A percentile compares a stretch with the other conserved stretches of the same genome.
These are phyloP conservation scores for Lachancea waltii DNA, from an alignment of 805 yeast genomes.

Conservation along the genomic window DNA sequence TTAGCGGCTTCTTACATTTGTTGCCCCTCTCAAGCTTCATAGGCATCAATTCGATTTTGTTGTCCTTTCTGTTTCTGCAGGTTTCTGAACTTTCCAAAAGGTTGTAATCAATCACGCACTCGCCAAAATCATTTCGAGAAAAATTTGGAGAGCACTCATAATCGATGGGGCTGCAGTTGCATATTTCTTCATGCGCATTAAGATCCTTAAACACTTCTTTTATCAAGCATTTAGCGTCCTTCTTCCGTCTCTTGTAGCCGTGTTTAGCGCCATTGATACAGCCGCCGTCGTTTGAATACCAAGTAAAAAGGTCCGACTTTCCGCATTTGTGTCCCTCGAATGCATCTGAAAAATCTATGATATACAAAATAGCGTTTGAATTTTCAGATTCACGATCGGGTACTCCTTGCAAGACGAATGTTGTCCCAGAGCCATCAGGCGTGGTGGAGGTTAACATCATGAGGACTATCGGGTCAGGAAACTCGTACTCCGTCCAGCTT, in stretches of 20 bases:
- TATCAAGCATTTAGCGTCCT: conserved; percentile 51
- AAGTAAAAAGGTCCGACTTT: conserved; percentile 54
- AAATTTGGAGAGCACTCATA: conserved; percentile 64
- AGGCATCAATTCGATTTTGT: conserved; percentile 15
- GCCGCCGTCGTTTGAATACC: conserved; percentile 36
- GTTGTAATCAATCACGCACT: conserved; percentile 41
- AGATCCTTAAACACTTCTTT: conserved; percentile 35
- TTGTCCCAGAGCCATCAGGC: conserved; percentile 62
- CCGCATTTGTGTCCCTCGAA: conserved; percentile 41
- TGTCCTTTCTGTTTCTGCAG: conserved; percentile 14
- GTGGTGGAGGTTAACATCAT: conserved; percentile 43
- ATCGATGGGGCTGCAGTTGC: conserved; percentile 60
- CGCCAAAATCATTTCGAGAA: conserved; percentile 31
- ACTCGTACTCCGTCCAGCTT: conserved; percentile 49
- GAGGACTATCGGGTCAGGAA: conserved; percentile 41
- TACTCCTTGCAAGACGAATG: conserved; percentile 48
- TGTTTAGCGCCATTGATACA: conserved; percentile 70
- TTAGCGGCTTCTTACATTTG: conserved; percentile 21
- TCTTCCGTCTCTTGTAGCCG: conserved; percentile 56
- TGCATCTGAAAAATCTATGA: conserved; percentile 52
- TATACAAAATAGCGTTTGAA: conserved; percentile 17
- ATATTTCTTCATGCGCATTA: conserved; percentile 42
- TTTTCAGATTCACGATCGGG: conserved; percentile 12
- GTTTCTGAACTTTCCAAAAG: conserved; percentile 16
- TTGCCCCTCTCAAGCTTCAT: conserved; percentile 14